Evolutionary conservation across 768 basidiomycete genomes (phyloP), one percentile per base, ranked within the genome.

Genomic region (Tulasnella sp.): DNA sequence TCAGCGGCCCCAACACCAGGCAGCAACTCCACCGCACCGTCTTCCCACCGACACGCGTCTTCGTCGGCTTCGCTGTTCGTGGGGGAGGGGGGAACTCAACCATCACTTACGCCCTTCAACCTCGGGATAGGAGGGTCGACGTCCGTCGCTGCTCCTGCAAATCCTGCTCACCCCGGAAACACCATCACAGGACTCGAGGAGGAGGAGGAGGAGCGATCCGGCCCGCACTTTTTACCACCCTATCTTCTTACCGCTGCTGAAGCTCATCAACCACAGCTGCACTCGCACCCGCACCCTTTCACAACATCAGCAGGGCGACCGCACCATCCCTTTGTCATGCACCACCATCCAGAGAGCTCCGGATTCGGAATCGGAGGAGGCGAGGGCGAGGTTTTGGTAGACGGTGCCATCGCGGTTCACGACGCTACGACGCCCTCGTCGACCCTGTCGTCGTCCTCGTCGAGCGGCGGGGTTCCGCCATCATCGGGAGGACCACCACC

Each of bases 1-100:
- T 54, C 80, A 54, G 46, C 28, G 48, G 46, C 75, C 12, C 76
- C 50, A 50, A 28, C 76, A 77, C 58, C 76, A 46, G 18, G 16
- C 46, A 46, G 46, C 46, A 46, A 18, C 46, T 18, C 46, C 46
- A 46, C 46, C 18, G 46, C 46, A 31, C 54, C 48, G 42, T 44
- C 50, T 40, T 48, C 72, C 37, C 48, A 77, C 20, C 48, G 46
- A 58, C 76, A 54, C 31, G 46, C 46, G 48, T 41, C 48, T 14
- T 77, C 31, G 16, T 34, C 11, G 44, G 31, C 37, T 14, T 2
- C 40, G 28, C 1, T 11, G 22, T n/a, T 60, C 28, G 72, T 46
- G 48, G 44, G 46, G 48, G 44, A 44, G 50, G 31, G 46, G 48
- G 46, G 18, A 40, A 58, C 31, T 50, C 31, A 37, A 31, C 42